phyloP scores from a whole-genome alignment of 169 alveolate species.

The Eimeria acervulina region DNA sequence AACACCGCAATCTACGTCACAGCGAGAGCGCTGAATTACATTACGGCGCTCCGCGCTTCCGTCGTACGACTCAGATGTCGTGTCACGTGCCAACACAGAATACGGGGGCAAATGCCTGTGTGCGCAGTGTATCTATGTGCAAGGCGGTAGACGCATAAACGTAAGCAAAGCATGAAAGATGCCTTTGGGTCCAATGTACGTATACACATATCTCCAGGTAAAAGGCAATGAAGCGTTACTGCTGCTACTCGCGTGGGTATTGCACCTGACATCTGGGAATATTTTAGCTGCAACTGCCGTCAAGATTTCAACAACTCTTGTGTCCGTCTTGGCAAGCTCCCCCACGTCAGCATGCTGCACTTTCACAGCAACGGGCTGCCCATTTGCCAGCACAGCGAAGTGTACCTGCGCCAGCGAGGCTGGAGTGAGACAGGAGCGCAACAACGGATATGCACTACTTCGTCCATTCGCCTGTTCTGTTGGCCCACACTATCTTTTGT shows the following conservation, averaged over 20 bases:
- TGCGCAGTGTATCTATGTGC: not conserved
- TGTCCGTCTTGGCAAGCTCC: constrained; percentile 88
- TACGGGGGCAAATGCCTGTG: not conserved
- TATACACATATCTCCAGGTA: not conserved
- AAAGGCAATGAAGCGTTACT: not conserved
- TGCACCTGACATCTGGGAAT: constrained; percentile 85
- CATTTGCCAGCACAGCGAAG: constrained; percentile 87
- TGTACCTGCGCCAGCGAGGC: constrained; percentile 93
- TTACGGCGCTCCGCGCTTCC: not conserved
- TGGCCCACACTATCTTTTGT: not conserved
- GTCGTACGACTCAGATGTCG: not conserved
- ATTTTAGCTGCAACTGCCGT: constrained; percentile 81
- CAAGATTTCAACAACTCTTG: constrained; percentile 82
- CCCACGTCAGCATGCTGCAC: constrained; percentile 89
- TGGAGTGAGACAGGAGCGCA: constrained; percentile 26
- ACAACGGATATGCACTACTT: not conserved
- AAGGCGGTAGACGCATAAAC: not conserved
- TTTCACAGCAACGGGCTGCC: constrained; percentile 90
- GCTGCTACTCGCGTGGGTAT: not conserved
- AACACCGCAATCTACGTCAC: not conserved
- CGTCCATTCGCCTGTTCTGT: not conserved
- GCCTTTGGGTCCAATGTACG: not conserved
- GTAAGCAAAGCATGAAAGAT: not conserved
- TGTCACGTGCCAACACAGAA: not conserved
- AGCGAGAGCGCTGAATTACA: not conserved